Percentiles rank a stretch among this genome's conserved stretches.
phyloP scores from a whole-genome alignment of 306 rosid species.

The Cucumis melo region DNA sequence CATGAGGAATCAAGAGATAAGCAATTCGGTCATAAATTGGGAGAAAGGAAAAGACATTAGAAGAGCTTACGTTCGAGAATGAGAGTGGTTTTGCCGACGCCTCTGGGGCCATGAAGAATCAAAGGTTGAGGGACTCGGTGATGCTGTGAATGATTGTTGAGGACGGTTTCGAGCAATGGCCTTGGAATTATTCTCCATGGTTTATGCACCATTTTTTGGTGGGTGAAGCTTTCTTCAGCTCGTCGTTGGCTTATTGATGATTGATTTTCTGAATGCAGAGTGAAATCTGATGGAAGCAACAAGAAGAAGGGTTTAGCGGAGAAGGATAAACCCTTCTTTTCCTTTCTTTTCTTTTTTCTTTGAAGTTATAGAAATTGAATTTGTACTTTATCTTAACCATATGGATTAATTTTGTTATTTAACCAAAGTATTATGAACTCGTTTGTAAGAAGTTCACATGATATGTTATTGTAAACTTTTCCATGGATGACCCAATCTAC shows the following conservation, averaged over 20 bases:
- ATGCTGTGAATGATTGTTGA: slow-evolving; percentile 82
- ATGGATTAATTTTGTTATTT: too few relatives aligned
- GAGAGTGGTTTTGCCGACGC: slow-evolving; percentile 90
- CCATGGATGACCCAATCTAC: too few relatives aligned
- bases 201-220: slow-evolving; percentile 37
- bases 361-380: too few relatives aligned
- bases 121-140: slow-evolving; percentile 80
- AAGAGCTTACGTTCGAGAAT: slow-evolving; percentile 47
- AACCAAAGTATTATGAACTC: too few relatives aligned
- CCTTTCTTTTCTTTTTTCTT: too few relatives aligned
- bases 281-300: slow-evolving; percentile 1
- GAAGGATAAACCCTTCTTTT: neutral
- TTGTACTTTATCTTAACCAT: too few relatives aligned
- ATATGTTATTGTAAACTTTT: too few relatives aligned
- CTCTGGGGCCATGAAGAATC: slow-evolving; percentile 87
- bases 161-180: slow-evolving; percentile 69
- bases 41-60: neutral
- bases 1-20: neutral
- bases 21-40: neutral
- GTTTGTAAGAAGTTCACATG: too few relatives aligned
- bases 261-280: neutral
- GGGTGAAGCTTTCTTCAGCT: neutral
- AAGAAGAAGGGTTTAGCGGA: slow-evolving; percentile 31
- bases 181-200: slow-evolving; percentile 75
- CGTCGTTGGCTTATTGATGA: neutral